phyloP scores from a whole-genome alignment of 192 early-diverging fungal genomes.

The Spinellus fusiger region DNA sequence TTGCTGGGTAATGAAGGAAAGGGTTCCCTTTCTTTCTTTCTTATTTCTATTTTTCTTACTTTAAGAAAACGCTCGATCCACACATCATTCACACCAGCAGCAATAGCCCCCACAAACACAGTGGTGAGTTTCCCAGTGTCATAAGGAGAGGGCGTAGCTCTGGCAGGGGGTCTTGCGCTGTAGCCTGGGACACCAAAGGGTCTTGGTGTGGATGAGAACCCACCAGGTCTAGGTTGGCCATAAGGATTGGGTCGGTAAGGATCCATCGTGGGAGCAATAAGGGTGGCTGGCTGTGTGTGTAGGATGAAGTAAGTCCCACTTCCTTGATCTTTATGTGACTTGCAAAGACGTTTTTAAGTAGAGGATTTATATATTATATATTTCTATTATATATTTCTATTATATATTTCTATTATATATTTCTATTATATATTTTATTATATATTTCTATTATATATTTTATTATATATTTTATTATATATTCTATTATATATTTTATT shows the following conservation, averaged over 20 bases:
- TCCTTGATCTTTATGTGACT: too few relatives aligned
- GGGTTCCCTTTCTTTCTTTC: not conserved
- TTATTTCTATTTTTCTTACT: constrained; percentile 28
- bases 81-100: constrained; percentile 59
- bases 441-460: too few relatives aligned
- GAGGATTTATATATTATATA: too few relatives aligned
- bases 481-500: too few relatives aligned
- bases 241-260: not conserved
- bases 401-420: too few relatives aligned
- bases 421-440: too few relatives aligned
- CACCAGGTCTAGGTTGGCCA: not conserved
- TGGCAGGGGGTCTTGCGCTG: not conserved
- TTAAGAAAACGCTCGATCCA: constrained; percentile 61
- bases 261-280: too few relatives aligned
- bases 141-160: constrained; percentile 5
- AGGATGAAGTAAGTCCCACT: too few relatives aligned
- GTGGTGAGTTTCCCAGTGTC: constrained; percentile 59
- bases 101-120: constrained; percentile 64
- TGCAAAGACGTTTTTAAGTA: too few relatives aligned
- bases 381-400: too few relatives aligned
- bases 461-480: too few relatives aligned
- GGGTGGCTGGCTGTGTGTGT: too few relatives aligned
- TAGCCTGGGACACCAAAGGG: not conserved
- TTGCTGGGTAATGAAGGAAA: not conserved
- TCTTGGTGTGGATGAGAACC: not conserved